Evolutionary conservation across 495 filamentous ascomycete species (phyloP).

Genomic region (Lindgomyces ingoldianus): DNA sequence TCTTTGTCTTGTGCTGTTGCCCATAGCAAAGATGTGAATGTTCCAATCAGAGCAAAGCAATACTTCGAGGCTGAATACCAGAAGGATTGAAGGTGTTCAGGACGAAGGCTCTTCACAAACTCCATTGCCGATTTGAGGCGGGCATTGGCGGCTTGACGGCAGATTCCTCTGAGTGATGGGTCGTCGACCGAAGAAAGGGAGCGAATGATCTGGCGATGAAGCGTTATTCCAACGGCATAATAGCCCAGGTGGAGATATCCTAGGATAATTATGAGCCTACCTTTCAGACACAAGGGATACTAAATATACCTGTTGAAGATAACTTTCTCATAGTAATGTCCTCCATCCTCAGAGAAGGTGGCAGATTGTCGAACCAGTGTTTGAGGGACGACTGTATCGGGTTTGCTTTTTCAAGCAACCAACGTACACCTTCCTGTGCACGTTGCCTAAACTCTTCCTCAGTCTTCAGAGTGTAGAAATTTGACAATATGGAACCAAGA

Average conservation of each 20-base stretch:
- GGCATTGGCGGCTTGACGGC: conserved; percentile 51
- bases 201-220: conserved; percentile 62
- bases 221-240: conserved; percentile 63
- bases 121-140: conserved; percentile 73
- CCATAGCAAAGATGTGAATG: conserved; percentile 36
- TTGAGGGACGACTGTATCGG: conserved; percentile 61
- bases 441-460: conserved; percentile 56
- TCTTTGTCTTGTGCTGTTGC: conserved; percentile 31
- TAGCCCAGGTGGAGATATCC: conserved; percentile 63
- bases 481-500: conserved; percentile 60
- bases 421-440: conserved; percentile 53
- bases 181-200: conserved; percentile 52
- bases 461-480: conserved; percentile 61
- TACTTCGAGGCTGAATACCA: conserved; percentile 50
- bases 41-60: conserved; percentile 37
- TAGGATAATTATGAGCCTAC: conserved; percentile 19
- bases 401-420: conserved; percentile 62
- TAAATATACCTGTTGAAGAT: conserved; percentile 31
- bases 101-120: conserved; percentile 72
- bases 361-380: conserved; percentile 60
- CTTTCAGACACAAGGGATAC: not conserved
- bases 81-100: conserved; percentile 70
- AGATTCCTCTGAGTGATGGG: conserved; percentile 43
- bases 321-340: conserved; percentile 33
- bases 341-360: conserved; percentile 58